Evolutionary conservation across 2,329 filamentous ascomycete genomes (phyloP), one percentile per base, ranked within the genome.

Genomic region (Monilinia laxa): DNA sequence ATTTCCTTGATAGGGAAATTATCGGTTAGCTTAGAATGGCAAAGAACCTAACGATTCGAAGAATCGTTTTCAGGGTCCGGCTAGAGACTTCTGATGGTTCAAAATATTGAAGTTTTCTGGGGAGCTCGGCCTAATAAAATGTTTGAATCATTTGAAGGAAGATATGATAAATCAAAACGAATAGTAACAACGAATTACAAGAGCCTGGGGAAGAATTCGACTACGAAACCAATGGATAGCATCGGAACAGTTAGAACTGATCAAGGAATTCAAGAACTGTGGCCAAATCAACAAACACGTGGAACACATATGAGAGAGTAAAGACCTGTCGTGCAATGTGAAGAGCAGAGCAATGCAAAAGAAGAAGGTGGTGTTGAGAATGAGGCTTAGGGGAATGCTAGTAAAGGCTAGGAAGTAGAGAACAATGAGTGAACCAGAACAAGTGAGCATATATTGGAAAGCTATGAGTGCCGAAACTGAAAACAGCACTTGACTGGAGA

Each of bases 51-150:
- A 11, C 4, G 18, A 49, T 23, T 10, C 25, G 11, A 35, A 2
- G 2, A 20, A 47, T 11, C 4, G 4, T 47, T 7, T 47, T 47
- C 18, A 10, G 10, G 11, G 25, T 49, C 1, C 18, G 1, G 25
- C 2, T 59, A 23, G 20, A 31, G 5, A 5, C 14, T 47, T 9
- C 10, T 3, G 16, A 47, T 28, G 9, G 12, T 45, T 1, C 16
- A 6, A 9, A 12, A 47, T 31, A 1, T 47, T 16, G 25, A 31
- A 23, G 14, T 20, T 1, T n/a, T 3, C 20, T n/a, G 11, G 18
- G 18, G 4, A 2, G 31, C n/a, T 1, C 1, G 25, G 1, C 14
- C 10, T 0, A 7, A 54, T 20, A 0, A 9, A 9, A 3, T 14
- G 7, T 14, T 31, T 16, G 11, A 5, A 20, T 31, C 6, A 25